Percentiles rank a stretch among this genome's conserved stretches.
phyloP scores from a whole-genome alignment of 1,139 yeast genomes.

The Diutina scorzettiae region DNA sequence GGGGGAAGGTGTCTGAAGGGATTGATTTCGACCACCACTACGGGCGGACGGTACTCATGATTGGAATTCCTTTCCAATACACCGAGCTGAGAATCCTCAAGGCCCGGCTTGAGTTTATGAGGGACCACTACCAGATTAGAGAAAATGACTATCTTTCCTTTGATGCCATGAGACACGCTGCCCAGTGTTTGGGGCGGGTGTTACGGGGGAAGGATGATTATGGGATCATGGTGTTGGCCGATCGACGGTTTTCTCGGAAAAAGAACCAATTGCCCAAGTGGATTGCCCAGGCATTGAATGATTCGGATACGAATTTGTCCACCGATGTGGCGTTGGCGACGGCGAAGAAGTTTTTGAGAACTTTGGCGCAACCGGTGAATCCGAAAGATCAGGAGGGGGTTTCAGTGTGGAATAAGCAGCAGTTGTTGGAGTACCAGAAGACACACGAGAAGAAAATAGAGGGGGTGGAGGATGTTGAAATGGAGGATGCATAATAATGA shows the following conservation, averaged over 20 bases:
- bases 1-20: constrained; percentile 98
- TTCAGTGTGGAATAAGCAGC: constrained; percentile 81
- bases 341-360: constrained; percentile 82
- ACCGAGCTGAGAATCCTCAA: constrained; percentile 93
- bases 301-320: constrained; percentile 83
- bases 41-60: constrained; percentile 95
- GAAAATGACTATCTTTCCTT: constrained; percentile 92
- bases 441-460: constrained; percentile 23
- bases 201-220: constrained; percentile 96
- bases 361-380: constrained; percentile 89
- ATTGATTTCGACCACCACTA: constrained; percentile 98
- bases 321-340: constrained; percentile 97
- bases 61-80: constrained; percentile 97
- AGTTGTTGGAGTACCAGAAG: constrained; percentile 50
- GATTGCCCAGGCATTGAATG: constrained; percentile 88
- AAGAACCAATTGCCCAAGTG: constrained; percentile 87
- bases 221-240: constrained; percentile 97
- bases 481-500: too few species aligned
- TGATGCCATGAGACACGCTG: constrained; percentile 99
- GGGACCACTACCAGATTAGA: constrained; percentile 85
- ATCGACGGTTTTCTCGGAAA: constrained; percentile 79
- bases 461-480: not conserved
- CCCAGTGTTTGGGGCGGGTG: constrained; percentile 95
- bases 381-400: constrained; percentile 91
- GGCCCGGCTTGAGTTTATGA: constrained; percentile 83